A percentile compares a stretch with the other conserved stretches of the same genome.
Evolutionary conservation across 2,329 filamentous ascomycete species (phyloP).

Genomic region (Aspergillus intermedius): DNA sequence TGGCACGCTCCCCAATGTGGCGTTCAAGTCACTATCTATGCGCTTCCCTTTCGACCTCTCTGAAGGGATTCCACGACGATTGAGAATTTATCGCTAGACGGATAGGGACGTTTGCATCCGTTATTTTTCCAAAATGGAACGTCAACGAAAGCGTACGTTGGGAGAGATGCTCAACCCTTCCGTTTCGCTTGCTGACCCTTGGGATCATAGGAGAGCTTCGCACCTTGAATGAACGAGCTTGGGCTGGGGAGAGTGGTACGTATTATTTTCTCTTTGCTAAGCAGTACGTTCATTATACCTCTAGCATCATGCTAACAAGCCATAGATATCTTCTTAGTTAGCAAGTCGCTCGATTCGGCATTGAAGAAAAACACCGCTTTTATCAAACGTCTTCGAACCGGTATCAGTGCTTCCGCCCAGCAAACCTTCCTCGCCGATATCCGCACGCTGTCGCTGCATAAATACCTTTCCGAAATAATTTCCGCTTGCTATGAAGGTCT

Average conservation of each 20-base stretch:
- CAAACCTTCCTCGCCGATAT: slow-evolving; percentile 85
- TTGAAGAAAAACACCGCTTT: slow-evolving; percentile 98
- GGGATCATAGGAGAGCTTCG: slow-evolving; percentile 69
- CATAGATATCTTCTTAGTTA: slow-evolving; percentile 70
- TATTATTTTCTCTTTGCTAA: background rate
- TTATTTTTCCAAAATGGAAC: slow-evolving; percentile 38
- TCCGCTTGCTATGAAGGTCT: slow-evolving; percentile 92
- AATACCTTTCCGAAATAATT: slow-evolving; percentile 95
- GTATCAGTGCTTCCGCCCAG: slow-evolving; percentile 71
- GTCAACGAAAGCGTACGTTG: slow-evolving; percentile 43
- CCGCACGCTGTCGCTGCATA: slow-evolving; percentile 81
- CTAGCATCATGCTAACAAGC: slow-evolving; percentile 9
- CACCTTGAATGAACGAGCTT: slow-evolving; percentile 77
- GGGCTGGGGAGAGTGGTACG: slow-evolving; percentile 80
- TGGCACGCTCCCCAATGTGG: slow-evolving; percentile 29
- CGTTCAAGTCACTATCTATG: slow-evolving; percentile 26
- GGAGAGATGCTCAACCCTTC: background rate
- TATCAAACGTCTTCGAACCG: slow-evolving; percentile 90
- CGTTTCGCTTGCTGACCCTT: background rate
- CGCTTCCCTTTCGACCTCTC: slow-evolving; percentile 29
- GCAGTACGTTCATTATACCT: background rate
- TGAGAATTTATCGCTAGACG: slow-evolving; percentile 14
- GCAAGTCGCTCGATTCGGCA: slow-evolving; percentile 79
- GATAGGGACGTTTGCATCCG: background rate
- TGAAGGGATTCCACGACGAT: slow-evolving; percentile 30